Conservation (phyloP, 345 rosid species). For the Leavenworthia alabamica region DNA sequence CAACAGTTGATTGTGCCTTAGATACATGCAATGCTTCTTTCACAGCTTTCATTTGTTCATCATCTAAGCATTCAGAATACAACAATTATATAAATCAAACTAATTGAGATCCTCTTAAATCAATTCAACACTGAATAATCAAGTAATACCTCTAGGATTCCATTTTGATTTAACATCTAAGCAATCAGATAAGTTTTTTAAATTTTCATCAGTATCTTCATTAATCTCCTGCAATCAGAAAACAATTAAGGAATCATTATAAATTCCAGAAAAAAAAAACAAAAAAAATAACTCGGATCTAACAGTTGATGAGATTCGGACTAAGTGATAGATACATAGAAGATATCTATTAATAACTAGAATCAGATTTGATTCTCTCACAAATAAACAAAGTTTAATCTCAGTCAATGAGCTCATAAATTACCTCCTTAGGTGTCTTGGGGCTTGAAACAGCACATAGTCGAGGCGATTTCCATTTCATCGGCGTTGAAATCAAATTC, state of each 20-base stretch:
- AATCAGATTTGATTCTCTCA: background rate
- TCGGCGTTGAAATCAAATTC: constrained; percentile 26
- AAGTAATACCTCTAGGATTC: constrained; percentile 60
- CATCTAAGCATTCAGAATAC: constrained; percentile 34
- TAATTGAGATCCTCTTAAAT: background rate
- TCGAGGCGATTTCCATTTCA: constrained; percentile 49
- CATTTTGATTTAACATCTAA: constrained; percentile 35
- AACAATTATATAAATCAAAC: background rate
- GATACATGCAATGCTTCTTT: constrained; percentile 81
- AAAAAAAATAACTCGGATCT: background rate
- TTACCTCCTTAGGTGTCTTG: constrained; percentile 13
- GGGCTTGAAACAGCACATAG: constrained; percentile 38
- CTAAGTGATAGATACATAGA: background rate
- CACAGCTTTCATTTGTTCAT: constrained; percentile 52
- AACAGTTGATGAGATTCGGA: background rate
- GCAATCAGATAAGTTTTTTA: constrained; percentile 22
- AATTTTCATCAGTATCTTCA: constrained; percentile 19
- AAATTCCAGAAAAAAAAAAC: background rate
- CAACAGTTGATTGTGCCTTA: constrained; percentile 48
- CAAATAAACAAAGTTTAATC: background rate
- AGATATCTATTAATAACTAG: background rate
- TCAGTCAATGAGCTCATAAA: background rate
- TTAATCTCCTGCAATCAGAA: constrained; percentile 21
- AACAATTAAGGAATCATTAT: background rate
- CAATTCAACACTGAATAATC: background rate